Evolutionary conservation across 108 stramenopile genomes (phyloP).

Genomic region (Cyclotella cryptica): DNA sequence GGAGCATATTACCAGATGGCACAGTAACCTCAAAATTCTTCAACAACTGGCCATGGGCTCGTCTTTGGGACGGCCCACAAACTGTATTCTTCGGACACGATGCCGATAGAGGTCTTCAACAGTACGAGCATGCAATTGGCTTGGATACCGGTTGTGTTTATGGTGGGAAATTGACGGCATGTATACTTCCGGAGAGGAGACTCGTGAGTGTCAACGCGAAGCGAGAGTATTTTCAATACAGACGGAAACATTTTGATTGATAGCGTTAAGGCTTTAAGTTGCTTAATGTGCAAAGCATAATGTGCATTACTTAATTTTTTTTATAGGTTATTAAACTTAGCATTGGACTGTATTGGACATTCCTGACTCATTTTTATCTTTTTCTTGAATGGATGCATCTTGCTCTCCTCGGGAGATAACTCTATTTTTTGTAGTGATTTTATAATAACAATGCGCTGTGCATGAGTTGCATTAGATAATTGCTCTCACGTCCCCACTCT

Average conservation of each 20-base stretch:
- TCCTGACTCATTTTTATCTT: background rate
- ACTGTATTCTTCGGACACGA: conserved; percentile 96
- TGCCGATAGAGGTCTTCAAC: conserved; percentile 92
- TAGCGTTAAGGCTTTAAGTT: too few species aligned
- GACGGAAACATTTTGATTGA: conserved; percentile 88
- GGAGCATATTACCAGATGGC: conserved; percentile 79
- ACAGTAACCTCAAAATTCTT: conserved; percentile 93
- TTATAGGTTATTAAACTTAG: conserved; percentile 7
- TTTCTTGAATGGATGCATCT: too few species aligned
- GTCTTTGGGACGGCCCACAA: conserved; percentile 94
- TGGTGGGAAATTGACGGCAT: conserved; percentile 92
- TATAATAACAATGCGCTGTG: conserved; percentile 8
- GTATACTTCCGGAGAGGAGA: conserved; percentile 90
- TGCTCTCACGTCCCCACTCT: background rate
- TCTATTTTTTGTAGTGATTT: background rate
- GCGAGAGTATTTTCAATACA: conserved; percentile 86
- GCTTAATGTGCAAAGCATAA: too few species aligned
- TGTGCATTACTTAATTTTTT: conserved; percentile 9
- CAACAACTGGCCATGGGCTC: conserved; percentile 92
- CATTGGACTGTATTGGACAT: conserved; percentile 10
- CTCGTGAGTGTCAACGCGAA: conserved; percentile 85
- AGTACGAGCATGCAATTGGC: conserved; percentile 92
- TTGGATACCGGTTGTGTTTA: conserved; percentile 97
- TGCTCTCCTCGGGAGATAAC: background rate
- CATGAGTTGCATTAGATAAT: background rate